Evolutionary conservation across 495 filamentous ascomycete species (phyloP).

Genomic region (Aspergillus baeticus): DNA sequence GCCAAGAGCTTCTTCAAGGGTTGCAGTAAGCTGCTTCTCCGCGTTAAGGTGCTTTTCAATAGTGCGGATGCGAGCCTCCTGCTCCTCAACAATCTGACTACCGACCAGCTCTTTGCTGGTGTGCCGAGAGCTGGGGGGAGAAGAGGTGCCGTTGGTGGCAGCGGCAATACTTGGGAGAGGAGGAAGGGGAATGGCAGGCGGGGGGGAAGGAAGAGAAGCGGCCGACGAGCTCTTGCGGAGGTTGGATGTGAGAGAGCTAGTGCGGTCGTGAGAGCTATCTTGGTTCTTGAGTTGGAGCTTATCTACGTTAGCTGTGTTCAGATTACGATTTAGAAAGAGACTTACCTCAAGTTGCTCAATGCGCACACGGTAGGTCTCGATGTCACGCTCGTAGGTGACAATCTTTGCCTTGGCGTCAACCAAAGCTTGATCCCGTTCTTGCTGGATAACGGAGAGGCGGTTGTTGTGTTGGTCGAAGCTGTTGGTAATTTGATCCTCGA

Average conservation of each 20-base stretch:
- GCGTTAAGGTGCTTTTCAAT: slow-evolving; percentile 97
- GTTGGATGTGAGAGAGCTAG: slow-evolving; percentile 73
- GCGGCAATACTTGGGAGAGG: slow-evolving; percentile 46
- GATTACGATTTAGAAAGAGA: background rate
- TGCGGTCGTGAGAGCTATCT: slow-evolving; percentile 57
- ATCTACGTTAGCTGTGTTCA: slow-evolving; percentile 17
- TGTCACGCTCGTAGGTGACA: slow-evolving; percentile 47
- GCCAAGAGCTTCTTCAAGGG: slow-evolving; percentile 90
- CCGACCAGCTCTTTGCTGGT: slow-evolving; percentile 78
- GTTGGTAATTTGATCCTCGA: slow-evolving; percentile 93
- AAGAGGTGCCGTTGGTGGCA: slow-evolving; percentile 34
- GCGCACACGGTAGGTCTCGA: slow-evolving; percentile 49
- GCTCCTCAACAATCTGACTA: slow-evolving; percentile 71
- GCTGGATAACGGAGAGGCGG: slow-evolving; percentile 68
- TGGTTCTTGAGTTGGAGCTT: slow-evolving; percentile 48
- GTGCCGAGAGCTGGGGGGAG: slow-evolving; percentile 59
- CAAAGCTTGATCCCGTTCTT: slow-evolving; percentile 50
- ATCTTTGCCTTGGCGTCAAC: slow-evolving; percentile 49
- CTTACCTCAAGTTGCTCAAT: slow-evolving; percentile 52
- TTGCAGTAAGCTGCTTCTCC: slow-evolving; percentile 93
- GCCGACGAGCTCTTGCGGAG: slow-evolving; percentile 85
- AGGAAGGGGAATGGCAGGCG: slow-evolving; percentile 92
- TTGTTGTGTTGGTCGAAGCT: slow-evolving; percentile 95
- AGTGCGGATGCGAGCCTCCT: slow-evolving; percentile 89
- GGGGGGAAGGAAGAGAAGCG: slow-evolving; percentile 84